These are phyloP conservation scores for Plicaturopsis crispa DNA, from an alignment of 768 basidiomycete species.

Conservation along the genomic window DNA sequence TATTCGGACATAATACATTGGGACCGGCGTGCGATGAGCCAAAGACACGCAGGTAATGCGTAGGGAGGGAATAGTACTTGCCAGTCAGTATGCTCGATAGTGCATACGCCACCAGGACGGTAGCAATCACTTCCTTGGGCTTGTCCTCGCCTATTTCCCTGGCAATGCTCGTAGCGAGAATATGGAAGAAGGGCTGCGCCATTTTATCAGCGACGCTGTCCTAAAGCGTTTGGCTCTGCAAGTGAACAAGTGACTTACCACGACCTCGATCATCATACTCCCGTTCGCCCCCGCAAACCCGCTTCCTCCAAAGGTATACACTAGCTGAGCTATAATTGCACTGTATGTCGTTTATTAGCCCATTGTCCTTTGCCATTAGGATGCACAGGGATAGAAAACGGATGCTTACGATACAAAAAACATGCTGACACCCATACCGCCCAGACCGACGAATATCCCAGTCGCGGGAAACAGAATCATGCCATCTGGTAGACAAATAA, in stretches of 20 bases:
- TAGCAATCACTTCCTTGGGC: slow-evolving; percentile 73
- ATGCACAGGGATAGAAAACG: not conserved
- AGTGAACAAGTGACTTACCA: slow-evolving; percentile 42
- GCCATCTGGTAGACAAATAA: too few species aligned
- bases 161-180: slow-evolving; percentile 75
- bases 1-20: slow-evolving; percentile 5
- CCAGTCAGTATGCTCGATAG: slow-evolving; percentile 86
- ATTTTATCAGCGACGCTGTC: too few species aligned
- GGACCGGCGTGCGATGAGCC: slow-evolving; percentile 4
- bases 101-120: slow-evolving; percentile 84
- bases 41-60: not conserved
- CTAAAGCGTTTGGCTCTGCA: too few species aligned
- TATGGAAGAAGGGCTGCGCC: slow-evolving; percentile 97
- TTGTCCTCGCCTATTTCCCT: slow-evolving; percentile 62
- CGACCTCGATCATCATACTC: slow-evolving; percentile 98
- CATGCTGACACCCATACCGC: slow-evolving; percentile 90
- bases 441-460: slow-evolving; percentile 72
- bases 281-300: slow-evolving; percentile 87
- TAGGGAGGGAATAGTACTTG: slow-evolving; percentile 18
- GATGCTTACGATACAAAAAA: slow-evolving; percentile 74
- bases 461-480: slow-evolving; percentile 93
- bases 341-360: slow-evolving; percentile 22
- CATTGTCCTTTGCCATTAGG: not conserved
- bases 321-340: slow-evolving; percentile 72
- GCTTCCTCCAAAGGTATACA: slow-evolving; percentile 82